Evolutionary conservation across 495 filamentous ascomycete genomes (phyloP).

Genomic region (Penicillium alfredii): DNA sequence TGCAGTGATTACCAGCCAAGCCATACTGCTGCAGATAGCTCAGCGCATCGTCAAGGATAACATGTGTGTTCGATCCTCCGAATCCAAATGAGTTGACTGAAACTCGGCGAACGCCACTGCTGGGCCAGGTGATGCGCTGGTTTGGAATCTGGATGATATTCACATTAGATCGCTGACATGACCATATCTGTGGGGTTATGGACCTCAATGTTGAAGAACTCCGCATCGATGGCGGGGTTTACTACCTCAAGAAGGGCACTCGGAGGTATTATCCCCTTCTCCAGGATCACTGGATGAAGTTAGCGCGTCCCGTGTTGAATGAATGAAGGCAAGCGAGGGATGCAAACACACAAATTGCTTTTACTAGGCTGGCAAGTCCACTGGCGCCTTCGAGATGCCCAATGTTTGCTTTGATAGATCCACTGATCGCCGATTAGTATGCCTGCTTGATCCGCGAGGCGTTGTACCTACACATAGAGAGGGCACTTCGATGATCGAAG

Average conservation of each 20-base stretch:
- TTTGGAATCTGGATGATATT: conserved; percentile 8
- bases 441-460: not conserved
- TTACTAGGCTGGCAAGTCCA: conserved; percentile 52
- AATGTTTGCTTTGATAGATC: conserved; percentile 45
- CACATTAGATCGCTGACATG: not conserved
- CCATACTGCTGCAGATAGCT: conserved; percentile 9
- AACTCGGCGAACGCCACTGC: conserved; percentile 16
- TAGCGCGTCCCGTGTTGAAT: no score
- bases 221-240: conserved; percentile 32
- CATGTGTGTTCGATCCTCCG: conserved; percentile 29
- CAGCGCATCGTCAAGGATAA: conserved; percentile 29
- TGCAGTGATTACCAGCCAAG: conserved; percentile 13
- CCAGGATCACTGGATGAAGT: conserved; percentile 35
- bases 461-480: not conserved
- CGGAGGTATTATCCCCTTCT: conserved; percentile 41
- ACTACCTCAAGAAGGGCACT: conserved; percentile 45
- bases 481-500: not conserved
- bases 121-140: conserved; percentile 10
- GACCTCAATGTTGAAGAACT: conserved; percentile 17
- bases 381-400: conserved; percentile 48
- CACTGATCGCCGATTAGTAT: conserved; percentile 5
- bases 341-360: conserved; percentile 31
- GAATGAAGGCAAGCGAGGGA: not conserved
- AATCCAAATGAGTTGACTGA: conserved; percentile 33
- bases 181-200: not conserved